These are phyloP conservation scores for Fusarium austroafricanum DNA, from an alignment of 2,329 filamentous ascomycete species.

Conservation along the genomic window DNA sequence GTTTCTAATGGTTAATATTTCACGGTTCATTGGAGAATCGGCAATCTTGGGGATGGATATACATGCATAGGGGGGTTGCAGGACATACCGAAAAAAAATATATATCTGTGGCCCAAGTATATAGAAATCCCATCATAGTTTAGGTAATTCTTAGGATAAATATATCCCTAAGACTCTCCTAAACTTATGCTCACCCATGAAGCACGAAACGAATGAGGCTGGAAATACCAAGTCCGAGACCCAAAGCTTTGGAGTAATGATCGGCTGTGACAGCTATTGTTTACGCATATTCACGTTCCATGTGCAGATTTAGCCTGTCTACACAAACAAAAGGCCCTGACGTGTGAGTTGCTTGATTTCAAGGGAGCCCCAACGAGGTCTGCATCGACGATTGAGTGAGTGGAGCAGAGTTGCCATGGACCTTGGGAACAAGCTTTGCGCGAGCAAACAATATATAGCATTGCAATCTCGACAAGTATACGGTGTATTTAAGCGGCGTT, in stretches of 20 bases:
- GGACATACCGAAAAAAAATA: no score
- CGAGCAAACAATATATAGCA: not conserved
- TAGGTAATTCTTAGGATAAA: not conserved
- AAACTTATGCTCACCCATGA: not conserved
- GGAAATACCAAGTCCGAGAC: slow-evolving; percentile 3
- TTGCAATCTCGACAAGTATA: not conserved
- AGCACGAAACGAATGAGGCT: not conserved
- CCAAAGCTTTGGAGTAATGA: slow-evolving; percentile 10
- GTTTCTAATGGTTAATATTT: not conserved
- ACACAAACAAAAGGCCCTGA: not conserved
- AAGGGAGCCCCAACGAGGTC: slow-evolving; percentile 4
- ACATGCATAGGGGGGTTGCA: no score
- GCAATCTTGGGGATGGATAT: no score
- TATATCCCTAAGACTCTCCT: not conserved
- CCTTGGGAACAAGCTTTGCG: not conserved
- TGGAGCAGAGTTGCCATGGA: slow-evolving; percentile 17
- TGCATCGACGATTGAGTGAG: slow-evolving; percentile 14
- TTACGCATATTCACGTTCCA: slow-evolving; percentile 6
- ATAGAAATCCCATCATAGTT: not conserved
- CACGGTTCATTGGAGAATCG: not conserved
- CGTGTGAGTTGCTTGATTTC: slow-evolving; percentile 13
- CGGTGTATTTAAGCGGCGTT: not conserved
- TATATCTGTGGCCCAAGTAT: no score
- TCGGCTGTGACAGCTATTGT: slow-evolving; percentile 6
- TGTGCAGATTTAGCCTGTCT: slow-evolving; percentile 5